Conservation (phyloP, 345 rosid species). For the Brassica juncea region DNA sequence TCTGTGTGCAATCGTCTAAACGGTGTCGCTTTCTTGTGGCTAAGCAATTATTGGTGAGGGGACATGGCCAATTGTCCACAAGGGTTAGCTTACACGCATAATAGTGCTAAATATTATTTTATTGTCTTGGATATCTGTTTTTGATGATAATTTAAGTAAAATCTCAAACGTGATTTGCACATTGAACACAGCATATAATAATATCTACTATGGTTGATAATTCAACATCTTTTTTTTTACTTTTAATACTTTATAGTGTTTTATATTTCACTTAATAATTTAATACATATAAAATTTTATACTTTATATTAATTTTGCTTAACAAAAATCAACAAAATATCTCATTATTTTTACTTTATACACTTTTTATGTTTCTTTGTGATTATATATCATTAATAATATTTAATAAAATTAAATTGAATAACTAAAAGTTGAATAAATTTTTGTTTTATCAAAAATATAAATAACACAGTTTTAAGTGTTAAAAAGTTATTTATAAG, state of each 20-base stretch:
- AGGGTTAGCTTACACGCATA: not conserved
- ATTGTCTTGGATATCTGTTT: not conserved
- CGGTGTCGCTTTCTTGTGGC: not conserved
- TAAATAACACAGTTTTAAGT: not conserved
- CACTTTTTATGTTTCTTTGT: not conserved
- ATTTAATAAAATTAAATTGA: not conserved
- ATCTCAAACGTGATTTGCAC: not conserved
- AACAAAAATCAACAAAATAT: not conserved
- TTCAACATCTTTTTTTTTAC: not conserved
- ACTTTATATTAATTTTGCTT: not conserved
- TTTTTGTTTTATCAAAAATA: not conserved
- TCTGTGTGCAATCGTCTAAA: not conserved
- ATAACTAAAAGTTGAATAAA: not conserved
- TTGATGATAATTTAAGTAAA: not conserved
- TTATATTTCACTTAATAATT: too few species aligned
- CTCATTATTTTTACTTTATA: not conserved
- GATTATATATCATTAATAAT: not conserved
- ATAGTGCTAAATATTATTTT: not conserved
- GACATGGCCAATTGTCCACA: not conserved
- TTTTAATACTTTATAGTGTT: too few species aligned
- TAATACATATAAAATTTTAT: not conserved
- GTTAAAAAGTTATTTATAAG: not conserved
- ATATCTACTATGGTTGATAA: not conserved
- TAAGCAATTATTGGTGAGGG: not conserved
- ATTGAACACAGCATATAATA: not conserved